Base-by-base conservation (phyloP, 306 rosid genomes). In the Trifolium subterraneum region DNA sequence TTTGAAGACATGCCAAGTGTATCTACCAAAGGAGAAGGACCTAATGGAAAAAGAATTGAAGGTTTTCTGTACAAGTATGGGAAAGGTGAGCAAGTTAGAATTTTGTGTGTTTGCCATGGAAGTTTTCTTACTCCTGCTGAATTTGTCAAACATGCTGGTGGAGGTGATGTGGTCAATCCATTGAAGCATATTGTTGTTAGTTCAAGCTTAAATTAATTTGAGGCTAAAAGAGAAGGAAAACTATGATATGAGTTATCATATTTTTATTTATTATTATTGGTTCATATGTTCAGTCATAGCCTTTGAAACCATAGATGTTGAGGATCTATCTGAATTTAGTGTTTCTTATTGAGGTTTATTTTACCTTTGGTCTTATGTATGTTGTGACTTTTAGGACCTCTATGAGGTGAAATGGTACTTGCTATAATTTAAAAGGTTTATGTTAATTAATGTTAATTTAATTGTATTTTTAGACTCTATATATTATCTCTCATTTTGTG, bases 111-210 rank as follows among this genome's bases (percentile, higher is more conserved):
- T 18, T 92, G 97, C 47, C 97, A 92, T 50, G 97, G 97, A 22
- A 82, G 70, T 78, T 92, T 88, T 64, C 86, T 88, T 3, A 78
- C 93, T 1, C 96, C 96, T 0, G 90, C 96, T 0, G 97, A 92
- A 79, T 92, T 92, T 63, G 89, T 92, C 4, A 86, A 86, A 81
- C 97, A 92, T 22, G 97, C 88, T 1, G 97, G 97, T 13, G 96
- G 96, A 0, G 75, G 75, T 12, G 96, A 89, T 1, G 93, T 86
- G 4, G 65, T 68, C 3, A 82, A 88, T 69, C 97, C 97, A 0
- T 67, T 89, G 47, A 86, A 87, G 78, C 91, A 92, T 68, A 92
- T 92, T 73, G 86, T 88, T 29, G 97, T 92, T 38, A 86, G 38
- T 71, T 85, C 89, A 11, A 51, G 76, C 68, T 50, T 77, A 68